Evolutionary conservation across 78 protist species (phyloP).

Genomic region (Speleostelium caveatum): DNA sequence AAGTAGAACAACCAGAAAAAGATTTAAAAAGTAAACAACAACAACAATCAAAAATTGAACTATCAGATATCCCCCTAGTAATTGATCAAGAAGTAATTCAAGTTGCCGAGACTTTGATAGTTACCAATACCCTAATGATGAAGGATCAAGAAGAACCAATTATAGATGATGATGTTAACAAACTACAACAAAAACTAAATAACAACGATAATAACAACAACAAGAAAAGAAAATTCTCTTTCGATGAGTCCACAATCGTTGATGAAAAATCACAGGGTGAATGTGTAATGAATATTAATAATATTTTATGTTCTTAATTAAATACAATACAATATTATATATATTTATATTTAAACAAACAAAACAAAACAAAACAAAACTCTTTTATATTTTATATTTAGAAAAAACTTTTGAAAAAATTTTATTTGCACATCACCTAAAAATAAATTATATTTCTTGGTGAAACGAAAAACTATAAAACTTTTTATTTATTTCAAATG

Average conservation of each 20-base stretch:
- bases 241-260: background rate
- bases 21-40: background rate
- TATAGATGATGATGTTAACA: background rate
- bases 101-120: background rate
- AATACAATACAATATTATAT: background rate
- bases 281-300: constrained; percentile 8
- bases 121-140: background rate
- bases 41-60: background rate
- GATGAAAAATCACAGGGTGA: background rate
- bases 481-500: no score
- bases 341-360: no score
- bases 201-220: background rate
- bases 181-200: background rate
- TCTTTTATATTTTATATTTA: no score
- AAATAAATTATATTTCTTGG: no score
- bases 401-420: no score
- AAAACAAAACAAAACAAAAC: no score
- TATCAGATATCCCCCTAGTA: background rate
- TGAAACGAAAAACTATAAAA: no score
- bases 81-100: background rate
- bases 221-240: background rate
- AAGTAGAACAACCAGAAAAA: background rate
- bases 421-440: no score
- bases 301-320: constrained; percentile 27
- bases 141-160: background rate